Base-by-base conservation (phyloP, 2,329 filamentous ascomycete species). In the Colletotrichum australisinense region DNA sequence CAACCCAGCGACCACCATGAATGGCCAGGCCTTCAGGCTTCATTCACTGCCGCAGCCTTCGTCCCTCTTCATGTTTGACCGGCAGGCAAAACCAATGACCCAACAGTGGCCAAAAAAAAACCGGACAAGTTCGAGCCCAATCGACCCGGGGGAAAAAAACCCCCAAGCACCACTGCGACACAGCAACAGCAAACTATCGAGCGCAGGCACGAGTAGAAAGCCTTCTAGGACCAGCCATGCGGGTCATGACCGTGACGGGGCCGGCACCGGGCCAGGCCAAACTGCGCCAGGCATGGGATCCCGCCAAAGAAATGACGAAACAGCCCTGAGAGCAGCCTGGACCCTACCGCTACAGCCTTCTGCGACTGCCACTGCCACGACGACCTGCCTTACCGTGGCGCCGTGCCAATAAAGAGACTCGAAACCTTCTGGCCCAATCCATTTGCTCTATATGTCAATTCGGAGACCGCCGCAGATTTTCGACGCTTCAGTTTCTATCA, bases 251-350 rank as follows among this genome's bases (percentile, higher is more conserved):
- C 59, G 49, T 70, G 32, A 70, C 55, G 60, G 55, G 67, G 53
- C 56, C 67, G 58, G 67, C 60, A 57, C 67, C 56, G 49, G 56
- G 32, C 67, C 56, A 52, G 32, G 35, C 67, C 71, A 65, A 30
- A 66, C 71, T 56, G 56, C 56, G 62, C 60, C 71, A 66, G 60
- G 53, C 67, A 71, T 71, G 67, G 70, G 71, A 73, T 71, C 67
- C 71, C 62, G 46, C 71, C 71, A 65, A 65, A 56, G 42, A 35
- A 56, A 65, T 59, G 46, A 73, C 66, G 67, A 65, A 70, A 65
- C 67, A 73, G 62, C 56, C 71, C 67, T 69, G 59, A 72, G 69
- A 63, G 28, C 30, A 69, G 69, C 65, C 58, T 53, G 58, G 65
- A 46, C 66, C 49, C 64, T 72, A 72, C 59, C 26, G 16, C 26